A percentile compares a stretch with the other conserved stretches of the same genome.
Evolutionary conservation across 768 basidiomycete genomes (phyloP).

Genomic region (Paxillus involutus): DNA sequence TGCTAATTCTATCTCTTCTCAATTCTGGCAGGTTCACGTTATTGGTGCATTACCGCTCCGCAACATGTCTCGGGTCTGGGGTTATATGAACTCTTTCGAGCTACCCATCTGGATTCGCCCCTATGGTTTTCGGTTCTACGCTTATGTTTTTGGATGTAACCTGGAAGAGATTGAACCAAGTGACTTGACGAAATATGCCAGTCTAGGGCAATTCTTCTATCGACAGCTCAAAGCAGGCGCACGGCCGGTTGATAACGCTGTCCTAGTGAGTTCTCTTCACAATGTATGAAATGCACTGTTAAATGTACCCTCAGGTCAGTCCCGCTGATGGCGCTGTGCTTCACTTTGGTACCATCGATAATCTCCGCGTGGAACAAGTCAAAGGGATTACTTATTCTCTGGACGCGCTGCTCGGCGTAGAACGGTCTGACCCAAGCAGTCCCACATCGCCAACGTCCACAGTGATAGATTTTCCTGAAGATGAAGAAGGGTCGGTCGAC

Average conservation of each 20-base stretch:
- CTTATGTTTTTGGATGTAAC: conserved; percentile 90
- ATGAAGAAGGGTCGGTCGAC: conserved; percentile 65
- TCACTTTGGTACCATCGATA: conserved; percentile 85
- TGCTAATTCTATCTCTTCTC: background rate
- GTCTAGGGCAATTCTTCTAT: conserved; percentile 97
- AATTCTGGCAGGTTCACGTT: conserved; percentile 76
- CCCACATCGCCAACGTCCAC: conserved; percentile 42
- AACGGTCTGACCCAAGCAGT: conserved; percentile 43
- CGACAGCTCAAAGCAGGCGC: conserved; percentile 78
- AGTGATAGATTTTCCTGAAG: conserved; percentile 39
- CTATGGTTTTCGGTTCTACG: conserved; percentile 81
- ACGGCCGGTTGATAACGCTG: conserved; percentile 74
- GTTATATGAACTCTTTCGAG: conserved; percentile 90
- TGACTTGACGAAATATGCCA: conserved; percentile 78
- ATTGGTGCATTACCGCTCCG: conserved; percentile 92
- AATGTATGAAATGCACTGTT: background rate
- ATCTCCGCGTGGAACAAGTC: conserved; percentile 87
- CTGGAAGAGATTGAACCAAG: conserved; percentile 82
- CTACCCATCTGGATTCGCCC: conserved; percentile 97
- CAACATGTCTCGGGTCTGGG: conserved; percentile 96
- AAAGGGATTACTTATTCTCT: conserved; percentile 98
- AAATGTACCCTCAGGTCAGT: conserved; percentile 58
- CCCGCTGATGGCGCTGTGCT: conserved; percentile 93
- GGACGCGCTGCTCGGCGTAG: conserved; percentile 86
- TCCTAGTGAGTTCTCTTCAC: conserved; percentile 52